Percentiles rank a stretch among this genome's conserved stretches.
Conservation (phyloP, 306 rosid species). For the Lathyrus oleraceus region DNA sequence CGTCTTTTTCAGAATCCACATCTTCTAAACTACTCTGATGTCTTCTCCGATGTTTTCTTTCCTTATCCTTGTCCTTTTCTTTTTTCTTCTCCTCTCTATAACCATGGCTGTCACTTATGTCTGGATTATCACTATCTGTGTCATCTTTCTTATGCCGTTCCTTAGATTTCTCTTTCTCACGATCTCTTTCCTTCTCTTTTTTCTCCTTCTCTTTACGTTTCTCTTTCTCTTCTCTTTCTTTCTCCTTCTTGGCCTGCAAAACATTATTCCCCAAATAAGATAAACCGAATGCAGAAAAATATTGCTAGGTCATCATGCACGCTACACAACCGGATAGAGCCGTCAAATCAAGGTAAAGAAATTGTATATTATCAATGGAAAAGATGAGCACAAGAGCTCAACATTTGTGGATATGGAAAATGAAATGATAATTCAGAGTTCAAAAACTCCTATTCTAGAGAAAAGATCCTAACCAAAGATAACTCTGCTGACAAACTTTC, state of each 20-base stretch:
- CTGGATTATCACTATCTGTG: conserved; percentile 79
- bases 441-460: too few relatives aligned
- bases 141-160: conserved; percentile 89
- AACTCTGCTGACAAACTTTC: too few relatives aligned
- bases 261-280: not conserved
- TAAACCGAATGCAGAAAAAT: conserved; percentile 3
- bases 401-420: too few relatives aligned
- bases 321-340: not conserved
- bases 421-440: too few relatives aligned
- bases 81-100: conserved; percentile 90
- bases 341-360: too few relatives aligned
- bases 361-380: too few relatives aligned
- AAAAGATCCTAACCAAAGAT: too few relatives aligned
- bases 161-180: conserved; percentile 82
- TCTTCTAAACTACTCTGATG: conserved; percentile 83
- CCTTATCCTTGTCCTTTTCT: conserved; percentile 90
- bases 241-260: conserved; percentile 83
- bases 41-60: conserved; percentile 91
- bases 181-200: conserved; percentile 85
- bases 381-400: too few relatives aligned
- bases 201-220: conserved; percentile 62
- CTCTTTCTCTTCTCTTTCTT: conserved; percentile 82
- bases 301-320: conserved; percentile 1
- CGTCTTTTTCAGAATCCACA: conserved; percentile 81
- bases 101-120: conserved; percentile 57